A percentile compares a stretch with the other conserved stretches of the same genome.
phyloP scores from a whole-genome alignment of 768 basidiomycete species.

The Paxillus ammoniavirescens region DNA sequence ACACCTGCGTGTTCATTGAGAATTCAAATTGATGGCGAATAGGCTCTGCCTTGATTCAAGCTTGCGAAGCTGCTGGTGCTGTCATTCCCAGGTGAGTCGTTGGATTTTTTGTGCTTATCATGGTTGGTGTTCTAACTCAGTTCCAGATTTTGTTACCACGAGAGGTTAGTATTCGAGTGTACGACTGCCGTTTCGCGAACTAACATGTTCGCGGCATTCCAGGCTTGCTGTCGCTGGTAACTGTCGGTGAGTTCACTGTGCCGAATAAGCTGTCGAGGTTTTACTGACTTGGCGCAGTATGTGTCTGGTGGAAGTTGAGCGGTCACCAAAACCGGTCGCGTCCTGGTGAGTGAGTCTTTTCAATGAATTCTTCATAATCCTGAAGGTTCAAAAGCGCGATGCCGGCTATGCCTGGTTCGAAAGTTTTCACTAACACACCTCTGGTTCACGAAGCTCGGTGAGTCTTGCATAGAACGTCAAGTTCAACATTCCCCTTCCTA shows the following conservation, averaged over 20 bases:
- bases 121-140: conserved; percentile 12
- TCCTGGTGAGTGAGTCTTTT: conserved; percentile 62
- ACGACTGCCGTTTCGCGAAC: not conserved
- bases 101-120: not conserved
- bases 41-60: conserved; percentile 96
- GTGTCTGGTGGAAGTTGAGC: conserved; percentile 97
- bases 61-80: conserved; percentile 87
- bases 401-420: conserved; percentile 94
- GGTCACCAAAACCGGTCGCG: conserved; percentile 92
- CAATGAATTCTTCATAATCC: not conserved
- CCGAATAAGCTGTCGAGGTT: not conserved
- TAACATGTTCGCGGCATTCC: conserved; percentile 3
- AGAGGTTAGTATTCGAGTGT: conserved; percentile 48
- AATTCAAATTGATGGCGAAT: conserved; percentile 9
- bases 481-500: conserved; percentile 3
- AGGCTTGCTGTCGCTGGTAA: conserved; percentile 97
- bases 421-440: conserved; percentile 92
- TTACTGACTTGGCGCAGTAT: conserved; percentile 52
- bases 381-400: conserved; percentile 62
- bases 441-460: conserved; percentile 86
- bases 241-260: conserved; percentile 66
- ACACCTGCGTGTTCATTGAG: not conserved
- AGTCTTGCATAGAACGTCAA: conserved; percentile 5
- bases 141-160: conserved; percentile 80
- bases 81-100: conserved; percentile 68